Evolutionary conservation across 345 rosid genomes (phyloP).

Genomic region (Camelina hispida): DNA sequence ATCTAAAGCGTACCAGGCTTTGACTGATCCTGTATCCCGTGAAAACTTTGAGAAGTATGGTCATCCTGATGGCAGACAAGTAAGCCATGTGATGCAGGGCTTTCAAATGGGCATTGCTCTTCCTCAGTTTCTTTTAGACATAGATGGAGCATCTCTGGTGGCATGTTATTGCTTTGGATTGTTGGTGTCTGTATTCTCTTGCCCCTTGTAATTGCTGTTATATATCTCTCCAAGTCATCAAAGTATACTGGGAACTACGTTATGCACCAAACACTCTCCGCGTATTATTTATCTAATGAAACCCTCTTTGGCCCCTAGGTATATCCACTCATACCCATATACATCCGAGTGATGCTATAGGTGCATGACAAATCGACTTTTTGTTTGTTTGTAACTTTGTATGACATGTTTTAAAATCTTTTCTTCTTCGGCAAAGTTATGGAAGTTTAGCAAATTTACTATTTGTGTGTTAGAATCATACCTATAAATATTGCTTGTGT

Average conservation of each 20-base stretch:
- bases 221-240: slow-evolving; percentile 93
- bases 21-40: slow-evolving; percentile 89
- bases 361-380: slow-evolving; percentile 8
- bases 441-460: slow-evolving; percentile 60
- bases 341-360: background rate
- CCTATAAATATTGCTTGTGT: too few species aligned
- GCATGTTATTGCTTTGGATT: slow-evolving; percentile 95
- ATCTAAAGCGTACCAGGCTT: slow-evolving; percentile 96
- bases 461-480: too few species aligned
- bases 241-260: slow-evolving; percentile 98
- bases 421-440: slow-evolving; percentile 79
- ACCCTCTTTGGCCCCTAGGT: slow-evolving; percentile 99
- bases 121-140: slow-evolving; percentile 89
- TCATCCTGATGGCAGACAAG: slow-evolving; percentile 99
- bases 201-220: slow-evolving; percentile 92
- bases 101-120: slow-evolving; percentile 99
- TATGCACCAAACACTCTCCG: slow-evolving; percentile 93
- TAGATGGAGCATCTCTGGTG: slow-evolving; percentile 91
- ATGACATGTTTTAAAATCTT: slow-evolving; percentile 31
- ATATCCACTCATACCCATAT: slow-evolving; percentile 23
- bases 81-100: slow-evolving; percentile 60
- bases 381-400: slow-evolving; percentile 11
- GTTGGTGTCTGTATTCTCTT: slow-evolving; percentile 97
- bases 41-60: slow-evolving; percentile 99
- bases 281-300: slow-evolving; percentile 95